Evolutionary conservation across 768 basidiomycete genomes (phyloP).

Genomic region (Rickenella mellea): DNA sequence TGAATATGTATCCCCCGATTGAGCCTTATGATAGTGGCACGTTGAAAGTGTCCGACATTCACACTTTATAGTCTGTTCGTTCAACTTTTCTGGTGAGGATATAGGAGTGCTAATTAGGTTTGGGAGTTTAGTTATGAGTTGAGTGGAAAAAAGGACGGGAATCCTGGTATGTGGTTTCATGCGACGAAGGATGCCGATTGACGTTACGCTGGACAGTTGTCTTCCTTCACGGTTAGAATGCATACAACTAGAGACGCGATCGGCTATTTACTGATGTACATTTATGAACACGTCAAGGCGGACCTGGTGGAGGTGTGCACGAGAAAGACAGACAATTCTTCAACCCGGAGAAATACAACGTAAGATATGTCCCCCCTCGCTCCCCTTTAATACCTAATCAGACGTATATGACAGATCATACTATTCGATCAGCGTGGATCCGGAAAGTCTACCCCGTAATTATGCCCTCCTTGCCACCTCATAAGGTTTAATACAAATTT

Average conservation of each 20-base stretch:
- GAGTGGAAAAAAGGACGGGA: constrained; percentile 67
- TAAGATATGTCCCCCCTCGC: constrained; percentile 13
- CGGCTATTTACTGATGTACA: constrained; percentile 4
- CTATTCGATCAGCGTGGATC: constrained; percentile 86
- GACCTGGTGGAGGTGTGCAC: constrained; percentile 73
- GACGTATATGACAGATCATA: constrained; percentile 44
- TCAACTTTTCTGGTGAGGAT: constrained; percentile 6
- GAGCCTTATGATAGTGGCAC: constrained; percentile 55
- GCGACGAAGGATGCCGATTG: constrained; percentile 1
- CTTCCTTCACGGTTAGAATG: constrained; percentile 60
- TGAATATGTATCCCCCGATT: constrained; percentile 55
- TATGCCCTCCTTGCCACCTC: constrained; percentile 4
- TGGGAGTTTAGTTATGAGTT: constrained; percentile 57
- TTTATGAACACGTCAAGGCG: too few species aligned
- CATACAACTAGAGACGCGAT: background rate
- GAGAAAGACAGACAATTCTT: constrained; percentile 69
- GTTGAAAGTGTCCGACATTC: constrained; percentile 65
- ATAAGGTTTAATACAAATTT: constrained; percentile 4
- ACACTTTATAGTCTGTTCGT: constrained; percentile 60
- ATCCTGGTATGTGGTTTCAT: constrained; percentile 42
- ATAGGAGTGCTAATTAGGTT: background rate
- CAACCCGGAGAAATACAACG: constrained; percentile 80
- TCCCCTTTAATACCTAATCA: background rate
- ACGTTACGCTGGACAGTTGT: constrained; percentile 37
- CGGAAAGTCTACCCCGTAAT: constrained; percentile 80